Percentiles rank a stretch among this genome's conserved stretches.
Evolutionary conservation across 2,329 filamentous ascomycete genomes (phyloP).

Genomic region (Pseudogymnoascus sp.): DNA sequence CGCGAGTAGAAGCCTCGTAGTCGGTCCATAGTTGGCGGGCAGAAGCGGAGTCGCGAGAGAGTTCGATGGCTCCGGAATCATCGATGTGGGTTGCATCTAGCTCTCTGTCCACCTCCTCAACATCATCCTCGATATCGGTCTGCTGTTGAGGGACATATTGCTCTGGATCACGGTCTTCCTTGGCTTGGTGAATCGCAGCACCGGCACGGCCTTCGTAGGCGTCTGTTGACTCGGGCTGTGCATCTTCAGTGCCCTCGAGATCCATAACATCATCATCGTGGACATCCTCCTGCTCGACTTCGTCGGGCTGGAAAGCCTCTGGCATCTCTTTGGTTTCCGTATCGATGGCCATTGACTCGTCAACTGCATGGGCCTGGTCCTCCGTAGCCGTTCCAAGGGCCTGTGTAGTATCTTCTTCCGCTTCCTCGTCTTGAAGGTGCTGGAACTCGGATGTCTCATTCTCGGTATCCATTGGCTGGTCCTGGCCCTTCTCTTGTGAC

Average conservation of each 20-base stretch:
- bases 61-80: conserved; percentile 13
- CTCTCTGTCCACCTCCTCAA: conserved; percentile 40
- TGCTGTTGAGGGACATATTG: conserved; percentile 23
- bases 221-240: conserved; percentile 36
- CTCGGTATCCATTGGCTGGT: conserved; percentile 31
- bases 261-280: conserved; percentile 36
- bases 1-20: conserved; percentile 76
- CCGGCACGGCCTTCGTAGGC: conserved; percentile 50
- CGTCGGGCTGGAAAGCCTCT: conserved; percentile 37
- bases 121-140: conserved; percentile 30
- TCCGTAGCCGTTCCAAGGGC: conserved; percentile 82
- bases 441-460: conserved; percentile 85
- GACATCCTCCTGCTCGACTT: conserved; percentile 38
- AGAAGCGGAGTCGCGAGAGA: conserved; percentile 37
- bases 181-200: conserved; percentile 43
- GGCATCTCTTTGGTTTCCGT: conserved; percentile 53
- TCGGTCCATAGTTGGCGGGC: conserved; percentile 73
- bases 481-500: conserved; percentile 33
- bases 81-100: conserved; percentile 66
- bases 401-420: conserved; percentile 69
- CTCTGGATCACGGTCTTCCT: conserved; percentile 38
- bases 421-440: conserved; percentile 78
- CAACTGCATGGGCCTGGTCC: conserved; percentile 76
- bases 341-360: conserved; percentile 83
- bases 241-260: conserved; percentile 31